Percentiles rank a stretch among this genome's conserved stretches.
Evolutionary conservation across 345 rosid genomes (phyloP).

Genomic region (Eutrema yunnanense): DNA sequence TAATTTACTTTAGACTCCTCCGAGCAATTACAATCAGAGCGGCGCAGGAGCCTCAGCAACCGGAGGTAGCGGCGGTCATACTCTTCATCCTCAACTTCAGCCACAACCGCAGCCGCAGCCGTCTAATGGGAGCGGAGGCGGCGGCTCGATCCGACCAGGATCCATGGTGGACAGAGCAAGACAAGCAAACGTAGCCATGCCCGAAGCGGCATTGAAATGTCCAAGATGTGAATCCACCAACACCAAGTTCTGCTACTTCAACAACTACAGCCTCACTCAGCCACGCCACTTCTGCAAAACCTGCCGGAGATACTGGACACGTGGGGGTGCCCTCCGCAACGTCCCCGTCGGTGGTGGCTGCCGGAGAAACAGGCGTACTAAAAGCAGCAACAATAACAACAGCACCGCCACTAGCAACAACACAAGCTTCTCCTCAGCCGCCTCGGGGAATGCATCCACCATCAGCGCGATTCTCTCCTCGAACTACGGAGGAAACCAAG

Average conservation of each 20-base stretch:
- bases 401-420: conserved; percentile 26
- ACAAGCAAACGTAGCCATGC: conserved; percentile 71
- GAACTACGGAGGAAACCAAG: conserved; percentile 27
- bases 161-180: conserved; percentile 96
- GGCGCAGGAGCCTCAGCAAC: conserved; percentile 30
- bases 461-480: conserved; percentile 30
- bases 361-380: conserved; percentile 79
- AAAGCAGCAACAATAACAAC: conserved; percentile 33
- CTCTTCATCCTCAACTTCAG: conserved; percentile 45
- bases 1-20: conserved; percentile 17
- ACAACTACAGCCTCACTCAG: conserved; percentile 94
- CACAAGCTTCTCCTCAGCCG: conserved; percentile 6
- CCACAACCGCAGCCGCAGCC: conserved; percentile 47
- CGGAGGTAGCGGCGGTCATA: conserved; percentile 20
- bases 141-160: conserved; percentile 69
- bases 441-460: conserved; percentile 23
- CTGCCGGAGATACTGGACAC: conserved; percentile 96
- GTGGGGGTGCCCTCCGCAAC: conserved; percentile 82
- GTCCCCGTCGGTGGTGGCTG: conserved; percentile 97
- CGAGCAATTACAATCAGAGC: conserved; percentile 38
- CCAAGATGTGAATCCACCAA: conserved; percentile 94
- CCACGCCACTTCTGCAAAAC: conserved; percentile 99
- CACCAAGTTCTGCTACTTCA: conserved; percentile 95
- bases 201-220: conserved; percentile 72
- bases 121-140: conserved; percentile 38